A percentile compares a stretch with the other conserved stretches of the same genome.
Evolutionary conservation across 2,329 filamentous ascomycete species (phyloP).

Genomic region (Echinosphaeria canescens): DNA sequence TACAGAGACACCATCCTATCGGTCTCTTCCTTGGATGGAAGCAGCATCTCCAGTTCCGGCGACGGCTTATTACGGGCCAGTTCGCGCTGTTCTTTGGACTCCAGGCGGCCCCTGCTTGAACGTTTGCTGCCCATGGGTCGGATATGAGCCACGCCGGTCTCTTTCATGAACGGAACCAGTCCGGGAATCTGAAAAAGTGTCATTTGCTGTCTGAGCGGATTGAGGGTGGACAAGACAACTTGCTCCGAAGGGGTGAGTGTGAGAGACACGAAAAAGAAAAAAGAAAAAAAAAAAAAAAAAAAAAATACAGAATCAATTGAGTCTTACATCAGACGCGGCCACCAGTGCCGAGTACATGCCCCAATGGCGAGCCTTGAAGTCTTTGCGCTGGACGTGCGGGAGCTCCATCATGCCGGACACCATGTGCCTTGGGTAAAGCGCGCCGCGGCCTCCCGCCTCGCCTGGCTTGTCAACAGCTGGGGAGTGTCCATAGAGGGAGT

Average conservation of each 20-base stretch:
- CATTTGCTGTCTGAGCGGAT: neutral
- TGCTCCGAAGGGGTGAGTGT: too few species aligned
- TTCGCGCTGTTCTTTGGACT: constrained; percentile 28
- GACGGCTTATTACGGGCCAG: constrained; percentile 23
- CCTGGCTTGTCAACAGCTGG: too few species aligned
- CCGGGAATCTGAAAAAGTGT: constrained; percentile 18
- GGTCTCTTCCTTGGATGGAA: constrained; percentile 12
- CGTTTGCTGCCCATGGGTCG: too few species aligned
- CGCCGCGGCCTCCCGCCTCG: too few species aligned
- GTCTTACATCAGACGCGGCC: constrained; percentile 29
- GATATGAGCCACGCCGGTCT: too few species aligned
- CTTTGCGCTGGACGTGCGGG: constrained; percentile 33
- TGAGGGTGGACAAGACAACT: too few species aligned
- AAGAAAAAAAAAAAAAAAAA: too few species aligned
- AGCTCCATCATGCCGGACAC: too few species aligned
- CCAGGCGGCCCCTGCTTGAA: constrained; percentile 29
- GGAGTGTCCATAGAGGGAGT: constrained; percentile 18
- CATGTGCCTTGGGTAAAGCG: too few species aligned
- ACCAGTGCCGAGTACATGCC: constrained; percentile 38
- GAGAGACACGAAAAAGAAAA: too few species aligned
- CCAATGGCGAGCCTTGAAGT: constrained; percentile 37
- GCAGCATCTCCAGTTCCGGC: constrained; percentile 22
- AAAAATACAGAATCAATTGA: too few species aligned
- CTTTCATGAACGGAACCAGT: constrained; percentile 36
- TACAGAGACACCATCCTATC: constrained; percentile 13